Base-by-base conservation (phyloP, 352 stramenopile species). In the Peronospora destructor region DNA sequence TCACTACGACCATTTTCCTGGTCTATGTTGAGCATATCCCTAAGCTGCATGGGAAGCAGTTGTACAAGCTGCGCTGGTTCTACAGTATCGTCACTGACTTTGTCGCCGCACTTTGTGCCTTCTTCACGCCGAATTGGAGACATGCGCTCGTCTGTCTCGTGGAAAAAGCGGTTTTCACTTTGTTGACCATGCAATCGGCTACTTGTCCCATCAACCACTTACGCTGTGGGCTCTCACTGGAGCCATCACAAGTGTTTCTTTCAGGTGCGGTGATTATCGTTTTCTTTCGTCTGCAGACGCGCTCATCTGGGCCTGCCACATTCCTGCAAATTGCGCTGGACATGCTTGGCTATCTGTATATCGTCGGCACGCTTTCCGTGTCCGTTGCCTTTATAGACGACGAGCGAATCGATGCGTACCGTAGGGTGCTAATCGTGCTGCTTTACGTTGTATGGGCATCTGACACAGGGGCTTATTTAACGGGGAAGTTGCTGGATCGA, bases 391-490 rank as follows among this genome's bases (percentile, higher is more conserved):
- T 87, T 44, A 67, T 89, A 28, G 75, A 87, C 37, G 73, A 84
- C 33, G 71, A 79, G 17, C 63, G 70, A 47, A 47, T 73, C 3
- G 61, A 73, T 21, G 65, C 66, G 3, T 79, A 80, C 29, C 74
- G 77, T 32, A 84, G 83, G 53, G 54, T 83, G 30, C 65, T 85
- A 17, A 84, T 89, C 8, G 68, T 76, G 35, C 58, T 89, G 33
- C 71, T 85, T 14, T 81, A 78, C 29, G 77, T 89, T 23, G 71
- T 89, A 9, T 89, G 77, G 77, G 71, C 61, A 37, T 88, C 83
- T 25, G 95, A 98, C 66, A 91, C 97, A 0, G 91, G 90, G 35
- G 94, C 92, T 7, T 98, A 98, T 68, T 83, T 98, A 45, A 85
- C 82, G 4, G 94, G 94, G 21, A 86, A 95, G 28, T 57, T 85